phyloP scores from a whole-genome alignment of 768 basidiomycete genomes.

The Amanita brunnescens region DNA sequence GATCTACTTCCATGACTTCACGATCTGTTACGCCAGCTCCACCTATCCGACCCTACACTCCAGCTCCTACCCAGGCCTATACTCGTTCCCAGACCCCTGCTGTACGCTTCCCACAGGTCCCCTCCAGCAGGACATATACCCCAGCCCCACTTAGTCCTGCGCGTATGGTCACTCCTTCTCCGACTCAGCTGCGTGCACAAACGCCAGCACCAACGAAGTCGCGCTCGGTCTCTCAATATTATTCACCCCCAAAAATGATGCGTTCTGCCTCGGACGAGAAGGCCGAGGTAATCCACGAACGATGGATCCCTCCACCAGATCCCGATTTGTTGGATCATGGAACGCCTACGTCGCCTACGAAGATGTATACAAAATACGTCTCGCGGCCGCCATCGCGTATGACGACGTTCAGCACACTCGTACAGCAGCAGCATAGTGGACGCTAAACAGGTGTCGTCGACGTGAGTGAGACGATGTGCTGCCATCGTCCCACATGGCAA shows the following conservation, averaged over 20 bases:
- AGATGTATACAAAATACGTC: constrained; percentile 3
- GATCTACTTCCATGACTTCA: constrained; percentile 49
- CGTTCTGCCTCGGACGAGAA: constrained; percentile 65
- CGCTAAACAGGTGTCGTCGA: constrained; percentile 1
- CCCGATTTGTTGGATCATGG: constrained; percentile 9
- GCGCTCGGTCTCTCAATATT: constrained; percentile 30
- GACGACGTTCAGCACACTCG: constrained; percentile 7
- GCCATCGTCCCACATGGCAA: neutral
- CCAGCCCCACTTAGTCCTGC: constrained; percentile 22
- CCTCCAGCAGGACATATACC: constrained; percentile 23
- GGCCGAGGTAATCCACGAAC: constrained; percentile 43
- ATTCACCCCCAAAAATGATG: constrained; percentile 48
- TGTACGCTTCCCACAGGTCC: constrained; percentile 15
- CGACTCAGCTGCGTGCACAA: constrained; percentile 18
- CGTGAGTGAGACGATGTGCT: constrained; percentile 1
- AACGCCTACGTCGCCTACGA: constrained; percentile 2
- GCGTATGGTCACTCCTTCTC: constrained; percentile 16
- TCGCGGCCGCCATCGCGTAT: constrained; percentile 8
- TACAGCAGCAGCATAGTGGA: constrained; percentile 5
- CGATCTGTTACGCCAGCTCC: constrained; percentile 34
- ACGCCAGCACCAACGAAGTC: constrained; percentile 30
- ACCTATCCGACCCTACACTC: constrained; percentile 32
- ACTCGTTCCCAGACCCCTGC: constrained; percentile 23
- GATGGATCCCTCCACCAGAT: constrained; percentile 50
- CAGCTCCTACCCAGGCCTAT: constrained; percentile 17